Evolutionary conservation across 225 moss, liverwort and hornwort genomes (phyloP), one percentile per base, ranked within the genome.

Genomic region (Thuidium tamariscinum): DNA sequence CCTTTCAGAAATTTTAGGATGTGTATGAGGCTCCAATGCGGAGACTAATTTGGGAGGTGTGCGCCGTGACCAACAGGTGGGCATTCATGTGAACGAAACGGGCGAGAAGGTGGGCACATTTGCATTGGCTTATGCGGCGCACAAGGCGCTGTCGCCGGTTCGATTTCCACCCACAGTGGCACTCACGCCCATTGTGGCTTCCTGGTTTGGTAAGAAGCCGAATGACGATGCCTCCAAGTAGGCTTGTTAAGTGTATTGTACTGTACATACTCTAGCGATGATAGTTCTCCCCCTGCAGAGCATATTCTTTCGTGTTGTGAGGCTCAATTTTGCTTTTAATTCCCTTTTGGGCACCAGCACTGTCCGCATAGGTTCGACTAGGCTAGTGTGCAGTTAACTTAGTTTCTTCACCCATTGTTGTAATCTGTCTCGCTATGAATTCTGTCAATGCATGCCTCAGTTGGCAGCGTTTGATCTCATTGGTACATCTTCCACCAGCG

Each of bases 131-230:
- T 99, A 99, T 63, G 98, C 98, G 74, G 97, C 98, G 74, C 98
- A 99, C 89, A 99, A 99, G 90, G 98, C 98, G 74, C 89, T 97
- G 64, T 99, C 98, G 18, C 98, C 98, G 27, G 95, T 99, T 63
- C 96, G 98, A 32, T 99, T 99, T 79, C 98, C 98, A 85, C 98
- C 98, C 48, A 99, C 98, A 10, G 98, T 99, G 60, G 97, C 97
- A 39, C 97, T 99, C 78, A 99, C 98, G 74, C 98, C 98, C 55
- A 92, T 99, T 56, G 98, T 99, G 65, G 98, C 98, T 55, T 78
- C 92, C 72, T 97, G 95, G 97, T 97, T 99, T 77, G 94, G 96
- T 57, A 96, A 96, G 91, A 97, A 95, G 83, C 82, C 85, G 1
- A 74, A 66, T 27, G 87, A 91, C 67, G 19, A 84, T 17, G 63